A percentile compares a stretch with the other conserved stretches of the same genome.
Evolutionary conservation across 2,329 filamentous ascomycete species (phyloP).

Genomic region (Ceratocystis papillata): DNA sequence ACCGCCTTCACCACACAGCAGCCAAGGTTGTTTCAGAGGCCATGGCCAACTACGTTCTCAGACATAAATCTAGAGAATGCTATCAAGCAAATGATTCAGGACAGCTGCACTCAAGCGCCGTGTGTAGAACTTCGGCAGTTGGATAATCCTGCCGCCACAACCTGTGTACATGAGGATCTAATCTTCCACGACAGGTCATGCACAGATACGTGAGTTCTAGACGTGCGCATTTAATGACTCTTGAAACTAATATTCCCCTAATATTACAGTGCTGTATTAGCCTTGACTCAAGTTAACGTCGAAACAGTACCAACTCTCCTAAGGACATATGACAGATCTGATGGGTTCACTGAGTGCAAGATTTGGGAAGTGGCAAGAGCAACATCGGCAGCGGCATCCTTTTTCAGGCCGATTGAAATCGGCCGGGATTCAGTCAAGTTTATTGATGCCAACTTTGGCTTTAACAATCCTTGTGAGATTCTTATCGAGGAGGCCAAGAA

Average conservation of each 20-base stretch:
- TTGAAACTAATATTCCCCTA: neutral
- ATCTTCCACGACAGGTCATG: neutral
- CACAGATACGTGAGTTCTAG: neutral
- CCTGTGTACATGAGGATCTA: neutral
- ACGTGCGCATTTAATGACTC: neutral
- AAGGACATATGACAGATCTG: conserved; percentile 28
- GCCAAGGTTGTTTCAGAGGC: neutral
- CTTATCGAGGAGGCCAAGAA: conserved; percentile 29
- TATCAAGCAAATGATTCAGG: neutral
- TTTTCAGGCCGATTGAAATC: conserved; percentile 29
- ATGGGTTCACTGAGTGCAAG: conserved; percentile 26
- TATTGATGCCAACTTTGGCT: conserved; percentile 30
- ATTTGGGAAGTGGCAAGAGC: conserved; percentile 31
- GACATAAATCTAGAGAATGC: neutral
- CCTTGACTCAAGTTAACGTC: neutral
- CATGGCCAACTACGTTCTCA: neutral
- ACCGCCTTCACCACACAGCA: neutral
- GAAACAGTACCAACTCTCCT: conserved; percentile 27
- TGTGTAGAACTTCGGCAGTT: neutral
- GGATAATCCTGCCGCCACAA: neutral
- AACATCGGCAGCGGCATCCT: conserved; percentile 29
- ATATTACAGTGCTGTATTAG: neutral
- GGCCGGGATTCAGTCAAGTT: conserved; percentile 29
- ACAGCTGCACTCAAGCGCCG: neutral
- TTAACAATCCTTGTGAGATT: conserved; percentile 31